Base-by-base conservation (phyloP, 352 stramenopile species). In the Phytophthora foliorum region DNA sequence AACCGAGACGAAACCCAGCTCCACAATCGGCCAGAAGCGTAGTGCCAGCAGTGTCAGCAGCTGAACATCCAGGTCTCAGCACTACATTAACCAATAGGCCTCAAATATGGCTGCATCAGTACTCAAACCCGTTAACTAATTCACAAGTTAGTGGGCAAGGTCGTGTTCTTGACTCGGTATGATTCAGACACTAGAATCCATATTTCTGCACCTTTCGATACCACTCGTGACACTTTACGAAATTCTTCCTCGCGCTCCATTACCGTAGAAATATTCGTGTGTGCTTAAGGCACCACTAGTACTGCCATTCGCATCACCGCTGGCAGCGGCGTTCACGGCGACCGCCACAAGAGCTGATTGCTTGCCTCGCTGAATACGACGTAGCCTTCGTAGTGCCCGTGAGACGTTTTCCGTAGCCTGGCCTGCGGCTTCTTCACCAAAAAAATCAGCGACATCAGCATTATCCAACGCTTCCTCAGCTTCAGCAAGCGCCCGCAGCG, bases 391-490 rank as follows among this genome's bases (percentile, higher is more conserved):
- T 41, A 83, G 39, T 50, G 63, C 54, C n/a, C 65, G 49, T 4
- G 64, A 63, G 21, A 83, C 41, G 10, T 45, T 64, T 38, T 72
- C 67, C 32, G 69, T 63, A 9, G 69, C 57, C 11, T 79, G 59
- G 5, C 49, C 60, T 16, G 69, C 48, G 8, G 57, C 65, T 29
- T 74, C 59, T 9, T 76, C 57, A 3, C 78, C 78, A 32, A 82
- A 86, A 63, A 74, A 70, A 11, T 74, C 66, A 39, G 55, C 51
- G 19, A 82, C 78, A 51, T 74, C 66, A n/a, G 38, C 36, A n/a
- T 59, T 75, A 52, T 86, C 78, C 16, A 86, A 51, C 25, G 66
- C 72, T 66, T 82, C 78, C 54, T 86, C 75, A 7, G 78, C 78
- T 29, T 44, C 51, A 2, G 78, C 49, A 52, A 86, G 75, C 29